Percentiles rank a stretch among this genome's conserved stretches.
These are phyloP conservation scores for Zygosaccharomyces bisporus DNA, from an alignment of 805 yeast species.

Conservation along the genomic window DNA sequence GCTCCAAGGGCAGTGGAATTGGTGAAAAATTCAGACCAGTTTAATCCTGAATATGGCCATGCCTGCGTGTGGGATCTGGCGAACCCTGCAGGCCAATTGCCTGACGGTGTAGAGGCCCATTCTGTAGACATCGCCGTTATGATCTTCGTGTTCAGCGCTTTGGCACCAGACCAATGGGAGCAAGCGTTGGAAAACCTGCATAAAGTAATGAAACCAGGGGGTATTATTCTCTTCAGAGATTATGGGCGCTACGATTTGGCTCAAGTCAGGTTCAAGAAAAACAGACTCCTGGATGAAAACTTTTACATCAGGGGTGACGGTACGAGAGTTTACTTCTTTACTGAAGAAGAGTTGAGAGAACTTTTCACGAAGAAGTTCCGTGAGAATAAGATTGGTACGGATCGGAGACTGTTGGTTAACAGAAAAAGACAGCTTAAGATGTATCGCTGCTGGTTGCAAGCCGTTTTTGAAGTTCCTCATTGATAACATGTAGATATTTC, in stretches of 20 bases:
- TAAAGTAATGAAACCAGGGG: constrained; percentile 86
- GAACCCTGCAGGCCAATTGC: constrained; percentile 64
- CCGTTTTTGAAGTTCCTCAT: constrained; percentile 52
- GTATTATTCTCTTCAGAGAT: constrained; percentile 82
- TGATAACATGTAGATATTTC: constrained; percentile 1
- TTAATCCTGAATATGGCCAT: constrained; percentile 57
- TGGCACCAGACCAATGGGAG: constrained; percentile 88
- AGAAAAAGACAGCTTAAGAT: constrained; percentile 88
- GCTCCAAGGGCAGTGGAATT: constrained; percentile 85
- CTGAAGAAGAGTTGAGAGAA: constrained; percentile 81
- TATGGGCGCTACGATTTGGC: constrained; percentile 96
- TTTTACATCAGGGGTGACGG: constrained; percentile 98
- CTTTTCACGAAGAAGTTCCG: constrained; percentile 64
- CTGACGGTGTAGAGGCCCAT: constrained; percentile 76
- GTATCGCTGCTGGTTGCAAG: constrained; percentile 97
- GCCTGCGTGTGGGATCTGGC: constrained; percentile 97
- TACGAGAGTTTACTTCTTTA: constrained; percentile 93
- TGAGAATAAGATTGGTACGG: constrained; percentile 81
- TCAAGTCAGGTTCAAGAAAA: constrained; percentile 87
- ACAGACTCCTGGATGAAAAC: constrained; percentile 82
- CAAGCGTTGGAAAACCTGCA: constrained; percentile 69
- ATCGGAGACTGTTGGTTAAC: constrained; percentile 84
- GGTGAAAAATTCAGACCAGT: constrained; percentile 62
- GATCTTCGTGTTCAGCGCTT: constrained; percentile 91
- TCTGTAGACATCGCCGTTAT: constrained; percentile 90